Evolutionary conservation across 345 rosid genomes (phyloP).

Genomic region (Ceriops zippeliana): DNA sequence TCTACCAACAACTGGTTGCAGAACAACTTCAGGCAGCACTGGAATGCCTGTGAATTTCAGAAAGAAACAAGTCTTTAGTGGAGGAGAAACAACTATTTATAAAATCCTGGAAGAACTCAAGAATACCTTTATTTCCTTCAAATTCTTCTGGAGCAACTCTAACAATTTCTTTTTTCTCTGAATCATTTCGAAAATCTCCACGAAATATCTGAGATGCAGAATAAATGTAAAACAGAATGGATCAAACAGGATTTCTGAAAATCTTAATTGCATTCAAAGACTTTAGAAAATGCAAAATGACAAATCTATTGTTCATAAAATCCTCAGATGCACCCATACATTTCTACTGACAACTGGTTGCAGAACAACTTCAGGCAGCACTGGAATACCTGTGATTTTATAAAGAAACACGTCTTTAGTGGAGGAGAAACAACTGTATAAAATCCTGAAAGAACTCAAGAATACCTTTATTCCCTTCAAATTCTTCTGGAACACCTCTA

Average conservation of each 20-base stretch:
- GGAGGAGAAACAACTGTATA: background rate
- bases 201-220: conserved; percentile 33
- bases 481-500: conserved; percentile 12
- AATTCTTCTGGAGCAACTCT: conserved; percentile 11
- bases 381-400: conserved; percentile 32
- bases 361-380: conserved; percentile 18
- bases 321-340: conserved; percentile 34
- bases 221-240: conserved; percentile 5
- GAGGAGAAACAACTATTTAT: background rate
- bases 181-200: conserved; percentile 21
- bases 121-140: conserved; percentile 35
- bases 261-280: conserved; percentile 2
- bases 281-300: conserved; percentile 10
- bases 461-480: conserved; percentile 35
- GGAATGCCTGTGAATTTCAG: conserved; percentile 31
- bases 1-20: conserved; percentile 20
- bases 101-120: conserved; percentile 1
- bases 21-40: conserved; percentile 20
- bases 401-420: conserved; percentile 8
- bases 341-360: conserved; percentile 27
- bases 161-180: conserved; percentile 29
- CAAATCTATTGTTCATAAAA: conserved; percentile 2
- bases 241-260: background rate
- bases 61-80: conserved; percentile 9
- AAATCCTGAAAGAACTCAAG: conserved; percentile 6